Conservation (phyloP, 306 rosid species). For the Cucumis cinereus region DNA sequence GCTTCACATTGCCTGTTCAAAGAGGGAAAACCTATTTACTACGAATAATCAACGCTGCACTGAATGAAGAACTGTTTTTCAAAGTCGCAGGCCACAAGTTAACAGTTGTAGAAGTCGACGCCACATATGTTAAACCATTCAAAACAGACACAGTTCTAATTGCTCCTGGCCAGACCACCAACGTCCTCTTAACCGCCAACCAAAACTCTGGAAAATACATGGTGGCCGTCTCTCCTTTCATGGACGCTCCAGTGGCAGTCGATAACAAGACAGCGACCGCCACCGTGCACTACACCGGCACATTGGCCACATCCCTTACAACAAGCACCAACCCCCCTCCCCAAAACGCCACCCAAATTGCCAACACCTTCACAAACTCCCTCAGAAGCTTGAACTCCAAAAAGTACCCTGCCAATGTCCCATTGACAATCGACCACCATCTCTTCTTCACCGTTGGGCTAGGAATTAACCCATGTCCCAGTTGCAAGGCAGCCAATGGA, state of each 20-base stretch:
- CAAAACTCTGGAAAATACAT: slow-evolving; percentile 49
- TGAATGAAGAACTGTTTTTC: slow-evolving; percentile 89
- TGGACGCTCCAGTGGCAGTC: slow-evolving; percentile 51
- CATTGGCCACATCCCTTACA: slow-evolving; percentile 26
- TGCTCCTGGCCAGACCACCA: slow-evolving; percentile 88
- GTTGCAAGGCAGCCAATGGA: slow-evolving; percentile 63
- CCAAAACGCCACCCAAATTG: slow-evolving; percentile 49
- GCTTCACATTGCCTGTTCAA: slow-evolving; percentile 40
- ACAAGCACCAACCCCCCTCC: slow-evolving; percentile 53
- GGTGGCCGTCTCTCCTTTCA: slow-evolving; percentile 47
- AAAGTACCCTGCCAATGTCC: slow-evolving; percentile 57
- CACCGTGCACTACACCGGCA: slow-evolving; percentile 44
- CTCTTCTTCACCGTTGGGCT: slow-evolving; percentile 58
- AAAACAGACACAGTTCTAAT: slow-evolving; percentile 44
- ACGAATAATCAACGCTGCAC: slow-evolving; percentile 90
- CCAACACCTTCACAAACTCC: slow-evolving; percentile 35
- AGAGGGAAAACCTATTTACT: slow-evolving; percentile 55
- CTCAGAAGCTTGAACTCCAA: slow-evolving; percentile 54
- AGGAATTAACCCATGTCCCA: slow-evolving; percentile 55
- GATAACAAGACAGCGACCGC: slow-evolving; percentile 63
- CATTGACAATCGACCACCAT: slow-evolving; percentile 34
- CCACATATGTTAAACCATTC: slow-evolving; percentile 70
- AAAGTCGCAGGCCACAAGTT: slow-evolving; percentile 71
- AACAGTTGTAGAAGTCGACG: slow-evolving; percentile 75
- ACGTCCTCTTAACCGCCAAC: slow-evolving; percentile 38